phyloP scores from a whole-genome alignment of 345 rosid species.

The Lepidium africanum region DNA sequence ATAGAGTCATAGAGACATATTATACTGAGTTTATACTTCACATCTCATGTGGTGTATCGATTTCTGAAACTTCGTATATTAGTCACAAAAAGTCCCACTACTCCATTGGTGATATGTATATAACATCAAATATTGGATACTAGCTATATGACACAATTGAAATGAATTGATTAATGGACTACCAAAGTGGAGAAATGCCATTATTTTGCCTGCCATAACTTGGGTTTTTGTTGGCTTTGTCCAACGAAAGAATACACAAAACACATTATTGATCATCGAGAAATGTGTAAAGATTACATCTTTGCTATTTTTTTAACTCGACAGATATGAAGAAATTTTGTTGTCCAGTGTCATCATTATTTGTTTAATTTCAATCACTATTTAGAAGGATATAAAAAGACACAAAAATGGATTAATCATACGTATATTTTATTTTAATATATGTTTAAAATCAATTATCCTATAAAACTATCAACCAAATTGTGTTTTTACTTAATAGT shows the following conservation, averaged over 20 bases:
- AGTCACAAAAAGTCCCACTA: neutral
- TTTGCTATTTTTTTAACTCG: neutral
- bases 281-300: constrained; percentile 22
- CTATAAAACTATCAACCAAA: neutral
- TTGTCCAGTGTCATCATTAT: neutral
- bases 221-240: constrained; percentile 16
- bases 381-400: neutral
- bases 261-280: constrained; percentile 18
- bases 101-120: neutral
- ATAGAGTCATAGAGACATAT: neutral
- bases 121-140: neutral
- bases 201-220: constrained; percentile 30
- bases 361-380: neutral
- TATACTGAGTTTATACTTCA: neutral
- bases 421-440: neutral
- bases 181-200: constrained; percentile 17
- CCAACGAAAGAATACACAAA: neutral
- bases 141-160: neutral
- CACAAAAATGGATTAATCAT: neutral
- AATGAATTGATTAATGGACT: neutral
- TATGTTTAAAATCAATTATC: neutral
- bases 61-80: neutral
- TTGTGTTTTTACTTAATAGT: neutral
- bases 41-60: neutral
- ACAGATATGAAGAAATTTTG: neutral